Base-by-base conservation (phyloP, 208 protist species). In the Porcisia hertigi region DNA sequence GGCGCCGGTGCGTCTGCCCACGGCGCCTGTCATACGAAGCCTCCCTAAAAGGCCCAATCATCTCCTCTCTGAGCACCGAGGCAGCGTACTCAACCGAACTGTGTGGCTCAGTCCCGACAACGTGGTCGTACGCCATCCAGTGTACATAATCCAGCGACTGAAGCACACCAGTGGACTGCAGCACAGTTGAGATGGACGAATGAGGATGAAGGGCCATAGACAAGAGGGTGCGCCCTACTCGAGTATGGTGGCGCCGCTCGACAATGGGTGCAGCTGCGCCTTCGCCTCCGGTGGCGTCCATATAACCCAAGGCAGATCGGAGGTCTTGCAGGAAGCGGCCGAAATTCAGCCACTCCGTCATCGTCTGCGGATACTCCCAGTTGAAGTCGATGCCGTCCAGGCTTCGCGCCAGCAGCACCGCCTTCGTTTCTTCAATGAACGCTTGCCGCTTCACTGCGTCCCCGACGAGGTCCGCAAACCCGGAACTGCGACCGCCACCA, bases 341-440 rank as follows among this genome's bases (percentile, higher is more conserved):
- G 47, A 88, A 81, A 30, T 69, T 41, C 6, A 49, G n/a, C 88
- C 86, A 92, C 77, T 94, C 86, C 34, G 62, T 80, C 59, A 71
- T 74, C 8, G 52, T 80, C 3, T 59, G 65, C 36, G 90, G 88
- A 80, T 92, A 92, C 82, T 93, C 88, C 91, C 88, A 95, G 76
- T 95, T 92, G 84, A 89, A 83, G 78, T 95, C 91, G 58, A 95
- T 73, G 69, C 91, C 91, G 69, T 95, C 86, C 12, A 95, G 73
- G 25, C 72, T 63, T 14, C 87, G 73, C 11, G 71, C 43, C 16
- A 81, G 67, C 41, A 82, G n/a, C 47, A 91, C 76, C 18, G 70
- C 67, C 57, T 70, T 71, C 30, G 93, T 58, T n/a, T 88, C 64
- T 58, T 71, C n/a, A 2, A 86, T 54, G 39, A 95, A 87, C 2